Conservation (phyloP, 2,329 filamentous ascomycete genomes). For the Rasamsonia emersonii region DNA sequence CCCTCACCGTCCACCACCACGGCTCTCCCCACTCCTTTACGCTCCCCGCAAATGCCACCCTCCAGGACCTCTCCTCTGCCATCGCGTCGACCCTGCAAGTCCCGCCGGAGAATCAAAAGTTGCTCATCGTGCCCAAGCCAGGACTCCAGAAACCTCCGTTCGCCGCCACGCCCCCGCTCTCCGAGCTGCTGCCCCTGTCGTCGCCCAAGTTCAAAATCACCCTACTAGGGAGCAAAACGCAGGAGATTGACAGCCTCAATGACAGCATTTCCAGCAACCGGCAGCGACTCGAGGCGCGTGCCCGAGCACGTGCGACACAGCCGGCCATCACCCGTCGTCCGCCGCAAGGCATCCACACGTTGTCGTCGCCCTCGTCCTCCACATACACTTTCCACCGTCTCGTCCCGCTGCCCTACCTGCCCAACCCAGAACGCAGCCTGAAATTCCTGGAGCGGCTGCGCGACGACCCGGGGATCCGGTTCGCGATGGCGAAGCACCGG, state of each 20-base stretch:
- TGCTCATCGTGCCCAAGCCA: slow-evolving; percentile 39
- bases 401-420: slow-evolving; percentile 67
- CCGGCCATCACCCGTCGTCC: slow-evolving; percentile 6
- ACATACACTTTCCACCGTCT: slow-evolving; percentile 79
- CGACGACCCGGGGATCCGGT: slow-evolving; percentile 75
- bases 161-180: slow-evolving; percentile 24
- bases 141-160: slow-evolving; percentile 40
- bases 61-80: slow-evolving; percentile 33
- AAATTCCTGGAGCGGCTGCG: slow-evolving; percentile 67
- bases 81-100: slow-evolving; percentile 30
- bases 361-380: slow-evolving; percentile 39
- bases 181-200: slow-evolving; percentile 21
- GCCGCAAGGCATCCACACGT: slow-evolving; percentile 19
- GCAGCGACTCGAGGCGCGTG: slow-evolving; percentile 22
- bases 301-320: slow-evolving; percentile 15
- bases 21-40: slow-evolving; percentile 41
- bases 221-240: slow-evolving; percentile 34
- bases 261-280: slow-evolving; percentile 21
- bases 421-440: slow-evolving; percentile 61
- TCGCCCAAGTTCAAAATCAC: slow-evolving; percentile 38
- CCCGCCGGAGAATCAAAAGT: slow-evolving; percentile 34
- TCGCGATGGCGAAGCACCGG: slow-evolving; percentile 73
- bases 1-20: slow-evolving; percentile 44
- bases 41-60: slow-evolving; percentile 43
- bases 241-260: slow-evolving; percentile 36